A percentile compares a stretch with the other conserved stretches of the same genome.
Evolutionary conservation across 2,329 filamentous ascomycete genomes (phyloP).

Genomic region (Aspergillus clavatus): DNA sequence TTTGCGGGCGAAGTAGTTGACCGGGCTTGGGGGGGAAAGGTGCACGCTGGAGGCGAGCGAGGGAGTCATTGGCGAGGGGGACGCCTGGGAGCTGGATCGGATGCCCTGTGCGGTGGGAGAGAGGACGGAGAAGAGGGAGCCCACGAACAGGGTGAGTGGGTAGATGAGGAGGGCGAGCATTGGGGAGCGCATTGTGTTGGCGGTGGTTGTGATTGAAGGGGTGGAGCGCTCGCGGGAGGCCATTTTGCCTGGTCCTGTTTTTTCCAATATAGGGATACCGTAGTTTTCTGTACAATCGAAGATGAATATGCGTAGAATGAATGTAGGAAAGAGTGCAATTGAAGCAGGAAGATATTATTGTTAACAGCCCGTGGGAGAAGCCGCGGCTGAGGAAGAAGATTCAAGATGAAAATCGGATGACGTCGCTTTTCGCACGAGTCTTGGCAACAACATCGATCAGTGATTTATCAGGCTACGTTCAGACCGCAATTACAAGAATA

Average conservation of each 20-base stretch:
- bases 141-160: conserved; percentile 71
- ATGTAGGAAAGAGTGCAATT: too few relatives aligned
- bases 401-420: conserved; percentile 4
- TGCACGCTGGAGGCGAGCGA: conserved; percentile 28
- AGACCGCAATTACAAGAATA: too few relatives aligned
- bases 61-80: conserved; percentile 49
- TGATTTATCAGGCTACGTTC: too few relatives aligned
- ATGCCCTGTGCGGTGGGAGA: conserved; percentile 62
- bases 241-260: background rate
- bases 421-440: conserved; percentile 2
- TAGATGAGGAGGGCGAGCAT: conserved; percentile 61
- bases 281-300: background rate
- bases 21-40: conserved; percentile 22
- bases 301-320: too few relatives aligned
- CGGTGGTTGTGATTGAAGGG: background rate
- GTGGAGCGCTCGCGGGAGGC: background rate
- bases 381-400: conserved; percentile 8
- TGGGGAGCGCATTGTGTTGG: conserved; percentile 6
- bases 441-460: too few relatives aligned
- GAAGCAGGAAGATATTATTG: too few relatives aligned
- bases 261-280: background rate
- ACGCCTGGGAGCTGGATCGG: conserved; percentile 46
- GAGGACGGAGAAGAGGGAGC: conserved; percentile 72
- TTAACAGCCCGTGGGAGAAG: too few relatives aligned
- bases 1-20: conserved; percentile 85